Evolutionary conservation across 768 basidiomycete species (phyloP).

Genomic region (Pulveroboletus sp.): DNA sequence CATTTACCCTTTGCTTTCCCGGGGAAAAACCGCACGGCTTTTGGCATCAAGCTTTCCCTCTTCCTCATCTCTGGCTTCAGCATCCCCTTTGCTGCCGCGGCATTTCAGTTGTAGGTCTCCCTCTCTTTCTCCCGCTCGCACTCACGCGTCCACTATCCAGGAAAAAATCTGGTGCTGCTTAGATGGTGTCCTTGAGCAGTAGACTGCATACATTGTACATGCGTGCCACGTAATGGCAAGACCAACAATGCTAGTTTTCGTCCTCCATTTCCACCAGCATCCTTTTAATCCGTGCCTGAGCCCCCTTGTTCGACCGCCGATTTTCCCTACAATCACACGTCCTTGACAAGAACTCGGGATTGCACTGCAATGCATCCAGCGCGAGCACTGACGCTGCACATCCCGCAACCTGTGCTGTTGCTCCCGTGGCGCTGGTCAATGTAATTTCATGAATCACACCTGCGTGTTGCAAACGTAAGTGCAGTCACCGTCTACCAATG

Average conservation of each 20-base stretch:
- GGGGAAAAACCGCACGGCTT: slow-evolving; percentile 47
- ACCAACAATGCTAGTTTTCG: slow-evolving; percentile 8
- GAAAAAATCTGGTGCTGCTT: slow-evolving; percentile 35
- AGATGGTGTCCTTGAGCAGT: slow-evolving; percentile 16
- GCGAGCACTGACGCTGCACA: slow-evolving; percentile 63
- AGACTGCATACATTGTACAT: slow-evolving; percentile 8
- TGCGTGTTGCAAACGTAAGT: slow-evolving; percentile 30
- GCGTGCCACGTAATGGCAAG: neutral
- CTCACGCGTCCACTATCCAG: slow-evolving; percentile 29
- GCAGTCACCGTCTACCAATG: slow-evolving; percentile 6
- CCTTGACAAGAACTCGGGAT: slow-evolving; percentile 57
- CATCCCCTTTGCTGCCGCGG: slow-evolving; percentile 63
- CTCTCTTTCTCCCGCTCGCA: neutral
- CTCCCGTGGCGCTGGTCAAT: slow-evolving; percentile 56
- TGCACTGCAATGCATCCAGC: slow-evolving; percentile 64
- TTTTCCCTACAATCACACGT: slow-evolving; percentile 63
- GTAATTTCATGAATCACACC: slow-evolving; percentile 68
- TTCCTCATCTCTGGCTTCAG: slow-evolving; percentile 55
- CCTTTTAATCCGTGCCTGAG: slow-evolving; percentile 35
- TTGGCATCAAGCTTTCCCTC: slow-evolving; percentile 33
- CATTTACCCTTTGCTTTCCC: slow-evolving; percentile 58
- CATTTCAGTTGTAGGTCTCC: slow-evolving; percentile 60
- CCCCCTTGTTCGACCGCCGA: slow-evolving; percentile 34
- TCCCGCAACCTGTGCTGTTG: slow-evolving; percentile 51
- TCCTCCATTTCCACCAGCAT: slow-evolving; percentile 25